Base-by-base conservation (phyloP, 1,139 yeast species). In the Tardiomyces blankii region DNA sequence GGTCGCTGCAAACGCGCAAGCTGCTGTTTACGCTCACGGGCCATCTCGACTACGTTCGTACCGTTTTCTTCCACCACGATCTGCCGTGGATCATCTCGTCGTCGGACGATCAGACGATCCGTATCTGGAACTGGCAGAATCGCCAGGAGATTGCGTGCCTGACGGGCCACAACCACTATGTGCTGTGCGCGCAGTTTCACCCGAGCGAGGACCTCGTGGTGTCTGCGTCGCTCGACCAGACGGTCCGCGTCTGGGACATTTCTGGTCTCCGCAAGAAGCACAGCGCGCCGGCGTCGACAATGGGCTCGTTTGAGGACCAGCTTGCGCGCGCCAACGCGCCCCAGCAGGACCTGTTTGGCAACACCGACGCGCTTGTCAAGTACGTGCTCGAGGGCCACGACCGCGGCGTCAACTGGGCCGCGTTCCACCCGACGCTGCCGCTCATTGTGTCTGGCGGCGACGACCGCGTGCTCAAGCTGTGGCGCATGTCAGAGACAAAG, bases 51-150 rank as follows among this genome's bases (percentile, higher is more conserved):
- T 93, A 89, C 64, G 86, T 91, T 48, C 78, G 99, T 64, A 85
- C 95, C 11, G 97, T 88, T 40, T 85, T 81, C 54, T 93, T 93
- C 77, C 99, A 93, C 68, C 84, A 81, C 59, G 96, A 89, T 62
- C 74, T 93, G 62, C 99, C 99, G 11, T 93, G 98, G 98, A 84
- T 93, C 60, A 78, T 93, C 51, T 83, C 96, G 19, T 83, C 94
- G 53, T 87, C 96, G 39, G 99, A 93, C 65, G 99, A 93, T 71
- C 98, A 93, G 69, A 93, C 99, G 41, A 88, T 93, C 55, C 77
- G 98, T 62, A 91, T 93, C 57, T 93, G 99, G 99, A 93, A 93
- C 69, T 93, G 98, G 98, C 98, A 93, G 70, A 89, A 89, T 64
- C 82, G 98, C 57, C 94, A 88, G 65, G 97, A 91, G 63, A 84